A percentile compares a stretch with the other conserved stretches of the same genome.
Conservation (phyloP, 208 protist genomes). For the Trypanosoma congolense region DNA sequence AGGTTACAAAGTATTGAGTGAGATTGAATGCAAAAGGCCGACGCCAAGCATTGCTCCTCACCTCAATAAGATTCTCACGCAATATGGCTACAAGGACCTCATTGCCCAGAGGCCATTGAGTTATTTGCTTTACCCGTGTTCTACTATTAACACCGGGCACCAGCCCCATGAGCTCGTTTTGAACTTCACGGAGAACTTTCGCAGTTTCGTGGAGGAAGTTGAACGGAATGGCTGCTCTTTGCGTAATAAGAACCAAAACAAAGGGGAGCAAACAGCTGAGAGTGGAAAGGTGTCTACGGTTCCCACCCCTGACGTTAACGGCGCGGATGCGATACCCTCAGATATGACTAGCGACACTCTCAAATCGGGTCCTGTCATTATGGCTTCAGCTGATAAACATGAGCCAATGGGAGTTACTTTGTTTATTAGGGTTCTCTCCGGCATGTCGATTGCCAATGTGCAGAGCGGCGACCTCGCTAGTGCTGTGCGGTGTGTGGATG, state of each 20-base stretch:
- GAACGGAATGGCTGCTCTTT: conserved; percentile 69
- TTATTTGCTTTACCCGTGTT: conserved; percentile 80
- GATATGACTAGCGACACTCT: background rate
- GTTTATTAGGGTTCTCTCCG: conserved; percentile 72
- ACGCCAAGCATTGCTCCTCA: conserved; percentile 84
- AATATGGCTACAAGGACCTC: conserved; percentile 72
- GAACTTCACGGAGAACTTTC: conserved; percentile 78
- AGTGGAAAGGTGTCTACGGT: too few species aligned
- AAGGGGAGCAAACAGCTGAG: background rate
- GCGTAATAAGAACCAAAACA: conserved; percentile 1
- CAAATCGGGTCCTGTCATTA: conserved; percentile 35
- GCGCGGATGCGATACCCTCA: background rate
- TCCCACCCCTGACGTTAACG: background rate
- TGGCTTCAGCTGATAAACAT: conserved; percentile 46
- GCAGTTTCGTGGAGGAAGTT: conserved; percentile 72
- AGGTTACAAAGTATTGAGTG: conserved; percentile 67
- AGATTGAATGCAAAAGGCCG: conserved; percentile 84
- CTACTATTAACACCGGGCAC: conserved; percentile 34
- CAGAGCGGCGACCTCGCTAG: conserved; percentile 70
- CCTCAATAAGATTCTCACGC: conserved; percentile 56
- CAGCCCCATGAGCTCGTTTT: conserved; percentile 68
- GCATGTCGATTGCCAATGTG: conserved; percentile 80
- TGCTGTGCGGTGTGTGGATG: conserved; percentile 72
- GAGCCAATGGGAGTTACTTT: conserved; percentile 77
- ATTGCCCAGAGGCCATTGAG: conserved; percentile 80